Conservation (phyloP, 129 eudicot species). For the Lonicera japonica region DNA sequence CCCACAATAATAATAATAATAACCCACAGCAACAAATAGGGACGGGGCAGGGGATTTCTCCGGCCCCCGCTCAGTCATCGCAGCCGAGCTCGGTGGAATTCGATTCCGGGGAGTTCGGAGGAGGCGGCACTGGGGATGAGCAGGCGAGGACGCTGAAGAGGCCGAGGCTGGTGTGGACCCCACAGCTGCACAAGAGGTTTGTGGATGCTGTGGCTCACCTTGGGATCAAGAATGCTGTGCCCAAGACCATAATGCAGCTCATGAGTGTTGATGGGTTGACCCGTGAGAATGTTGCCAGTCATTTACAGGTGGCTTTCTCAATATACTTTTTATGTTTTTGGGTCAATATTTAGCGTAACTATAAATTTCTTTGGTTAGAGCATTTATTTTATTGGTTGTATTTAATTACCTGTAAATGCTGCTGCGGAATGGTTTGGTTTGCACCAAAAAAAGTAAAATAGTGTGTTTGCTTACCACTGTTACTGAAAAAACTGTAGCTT, state of each 20-base stretch:
- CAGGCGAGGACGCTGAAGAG: conserved; percentile 86
- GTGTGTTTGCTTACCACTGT: too few species aligned
- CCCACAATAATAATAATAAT: conserved; percentile 1
- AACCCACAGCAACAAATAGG: too few species aligned
- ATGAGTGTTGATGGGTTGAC: conserved; percentile 97
- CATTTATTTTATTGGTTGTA: too few species aligned
- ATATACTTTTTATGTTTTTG: too few species aligned
- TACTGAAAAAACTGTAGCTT: too few species aligned
- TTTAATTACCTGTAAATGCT: too few species aligned
- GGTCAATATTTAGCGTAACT: too few species aligned
- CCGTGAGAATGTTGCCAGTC: conserved; percentile 91
- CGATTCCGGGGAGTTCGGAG: conserved; percentile 61
- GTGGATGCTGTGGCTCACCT: conserved; percentile 93
- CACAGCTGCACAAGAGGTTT: conserved; percentile 86
- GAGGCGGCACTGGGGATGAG: conserved; percentile 50
- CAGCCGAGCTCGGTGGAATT: conserved; percentile 51
- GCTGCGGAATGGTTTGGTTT: too few species aligned
- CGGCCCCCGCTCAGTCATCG: conserved; percentile 34
- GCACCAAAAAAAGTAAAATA: too few species aligned
- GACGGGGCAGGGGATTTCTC: too few species aligned
- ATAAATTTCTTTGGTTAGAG: too few species aligned
- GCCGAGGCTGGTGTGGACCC: conserved; percentile 96
- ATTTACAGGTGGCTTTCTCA: too few species aligned
- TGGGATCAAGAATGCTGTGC: conserved; percentile 97
- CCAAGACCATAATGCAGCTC: conserved; percentile 94